A percentile compares a stretch with the other conserved stretches of the same genome.
phyloP scores from a whole-genome alignment of 257 asterid genomes.

The Sherardia arvensis region DNA sequence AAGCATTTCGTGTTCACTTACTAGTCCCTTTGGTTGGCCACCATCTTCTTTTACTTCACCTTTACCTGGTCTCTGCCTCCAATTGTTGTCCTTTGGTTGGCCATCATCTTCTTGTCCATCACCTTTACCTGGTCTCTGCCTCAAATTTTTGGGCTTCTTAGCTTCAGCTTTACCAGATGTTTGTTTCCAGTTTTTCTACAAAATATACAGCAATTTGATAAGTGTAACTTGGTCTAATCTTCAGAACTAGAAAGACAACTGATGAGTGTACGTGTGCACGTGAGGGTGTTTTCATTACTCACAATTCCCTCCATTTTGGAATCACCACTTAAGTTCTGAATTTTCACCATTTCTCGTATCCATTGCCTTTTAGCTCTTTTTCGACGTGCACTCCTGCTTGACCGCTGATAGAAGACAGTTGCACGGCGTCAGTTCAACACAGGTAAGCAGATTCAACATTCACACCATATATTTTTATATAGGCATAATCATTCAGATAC shows the following conservation, averaged over 20 bases:
- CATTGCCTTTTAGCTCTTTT: constrained; percentile 49
- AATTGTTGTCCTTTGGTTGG: constrained; percentile 40
- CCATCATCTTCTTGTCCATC: constrained; percentile 32
- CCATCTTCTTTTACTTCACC: constrained; percentile 29
- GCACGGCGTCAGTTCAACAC: not conserved
- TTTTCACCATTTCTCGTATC: constrained; percentile 74
- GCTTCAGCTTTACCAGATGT: constrained; percentile 41
- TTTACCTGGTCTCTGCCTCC: constrained; percentile 16
- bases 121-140: constrained; percentile 16
- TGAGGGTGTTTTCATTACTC: constrained; percentile 19
- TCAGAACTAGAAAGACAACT: not conserved
- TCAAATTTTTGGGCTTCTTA: constrained; percentile 20
- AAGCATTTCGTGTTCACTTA: constrained; percentile 24
- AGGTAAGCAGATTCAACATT: not conserved
- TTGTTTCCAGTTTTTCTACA: constrained; percentile 67
- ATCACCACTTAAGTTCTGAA: constrained; percentile 43
- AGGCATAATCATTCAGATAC: not conserved
- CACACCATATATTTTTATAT: not conserved
- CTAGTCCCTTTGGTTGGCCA: constrained; percentile 66
- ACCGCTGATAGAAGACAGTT: constrained; percentile 29
- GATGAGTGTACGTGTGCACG: not conserved
- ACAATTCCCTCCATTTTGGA: constrained; percentile 65
- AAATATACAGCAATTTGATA: constrained; percentile 15
- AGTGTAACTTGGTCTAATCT: not conserved
- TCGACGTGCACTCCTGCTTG: constrained; percentile 85